Conservation (phyloP, 306 rosid genomes). For the Quercus wislizeni region DNA sequence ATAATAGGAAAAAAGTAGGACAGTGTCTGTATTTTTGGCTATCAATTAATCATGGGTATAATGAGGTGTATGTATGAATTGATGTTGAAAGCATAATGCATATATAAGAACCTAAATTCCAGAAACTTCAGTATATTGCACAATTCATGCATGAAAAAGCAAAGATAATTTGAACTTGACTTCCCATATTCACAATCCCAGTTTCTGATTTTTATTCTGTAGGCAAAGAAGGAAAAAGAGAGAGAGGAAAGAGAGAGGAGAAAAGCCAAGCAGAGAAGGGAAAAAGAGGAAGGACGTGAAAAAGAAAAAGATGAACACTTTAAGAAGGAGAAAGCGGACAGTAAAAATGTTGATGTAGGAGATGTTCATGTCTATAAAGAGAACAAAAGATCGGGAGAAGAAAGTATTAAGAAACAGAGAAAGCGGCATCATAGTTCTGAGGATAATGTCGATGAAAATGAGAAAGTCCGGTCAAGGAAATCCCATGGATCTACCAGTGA, state of each 20-base stretch:
- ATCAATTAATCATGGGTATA: neutral
- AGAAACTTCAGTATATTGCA: neutral
- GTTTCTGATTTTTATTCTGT: constrained; percentile 29
- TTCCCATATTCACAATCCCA: neutral
- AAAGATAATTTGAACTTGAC: neutral
- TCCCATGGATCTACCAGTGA: constrained; percentile 63
- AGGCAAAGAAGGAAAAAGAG: constrained; percentile 81
- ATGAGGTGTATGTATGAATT: neutral
- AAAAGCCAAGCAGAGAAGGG: constrained; percentile 68
- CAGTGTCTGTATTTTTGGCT: neutral
- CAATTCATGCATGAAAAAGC: neutral
- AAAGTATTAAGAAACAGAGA: constrained; percentile 50
- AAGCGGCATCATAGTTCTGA: constrained; percentile 67
- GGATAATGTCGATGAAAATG: constrained; percentile 48
- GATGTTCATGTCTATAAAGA: constrained; percentile 58
- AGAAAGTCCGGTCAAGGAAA: constrained; percentile 61
- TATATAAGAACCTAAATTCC: neutral
- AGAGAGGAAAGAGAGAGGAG: constrained; percentile 75
- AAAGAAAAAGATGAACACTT: constrained; percentile 59
- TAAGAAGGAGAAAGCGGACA: constrained; percentile 59
- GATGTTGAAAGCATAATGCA: neutral
- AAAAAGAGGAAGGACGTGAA: constrained; percentile 63
- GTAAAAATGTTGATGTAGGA: constrained; percentile 48
- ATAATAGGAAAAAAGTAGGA: too few species aligned
- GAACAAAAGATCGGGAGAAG: constrained; percentile 50